These are phyloP conservation scores for Xerocomellus amylosporus DNA, from an alignment of 768 basidiomycete species.

Conservation along the genomic window DNA sequence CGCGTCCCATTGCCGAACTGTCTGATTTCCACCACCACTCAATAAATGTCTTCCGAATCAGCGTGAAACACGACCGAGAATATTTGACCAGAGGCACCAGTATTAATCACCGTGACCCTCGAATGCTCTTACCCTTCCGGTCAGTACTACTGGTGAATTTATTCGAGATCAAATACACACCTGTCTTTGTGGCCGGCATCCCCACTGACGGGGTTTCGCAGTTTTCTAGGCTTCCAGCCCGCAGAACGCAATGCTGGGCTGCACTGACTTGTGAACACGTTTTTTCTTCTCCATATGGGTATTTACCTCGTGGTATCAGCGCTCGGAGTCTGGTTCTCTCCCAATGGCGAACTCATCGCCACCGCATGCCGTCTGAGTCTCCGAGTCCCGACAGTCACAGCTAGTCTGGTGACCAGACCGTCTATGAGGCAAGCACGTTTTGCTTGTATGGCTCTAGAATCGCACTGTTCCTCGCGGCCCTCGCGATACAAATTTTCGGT, in stretches of 20 bases:
- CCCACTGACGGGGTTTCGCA: neutral
- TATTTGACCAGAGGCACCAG: neutral
- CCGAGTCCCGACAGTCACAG: too few species aligned
- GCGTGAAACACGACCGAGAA: neutral
- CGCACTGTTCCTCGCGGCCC: slow-evolving; percentile 3
- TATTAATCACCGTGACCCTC: neutral
- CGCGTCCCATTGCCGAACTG: neutral
- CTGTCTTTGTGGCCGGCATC: neutral
- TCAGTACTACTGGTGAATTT: neutral
- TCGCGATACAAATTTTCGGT: slow-evolving; percentile 8
- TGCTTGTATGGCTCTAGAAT: neutral
- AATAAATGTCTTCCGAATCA: neutral
- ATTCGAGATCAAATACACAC: neutral
- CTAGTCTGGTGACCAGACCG: too few species aligned
- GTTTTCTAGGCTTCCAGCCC: too few species aligned
- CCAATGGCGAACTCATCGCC: too few species aligned
- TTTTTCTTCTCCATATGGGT: neutral
- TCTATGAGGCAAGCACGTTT: too few species aligned
- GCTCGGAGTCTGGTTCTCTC: too few species aligned
- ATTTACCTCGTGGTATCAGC: neutral
- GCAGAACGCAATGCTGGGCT: too few species aligned
- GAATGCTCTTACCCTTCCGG: neutral
- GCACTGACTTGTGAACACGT: neutral
- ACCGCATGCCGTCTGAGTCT: too few species aligned
- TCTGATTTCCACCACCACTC: neutral